phyloP scores from a whole-genome alignment of 2,329 filamentous ascomycete genomes.

The Botryotinia globosa region DNA sequence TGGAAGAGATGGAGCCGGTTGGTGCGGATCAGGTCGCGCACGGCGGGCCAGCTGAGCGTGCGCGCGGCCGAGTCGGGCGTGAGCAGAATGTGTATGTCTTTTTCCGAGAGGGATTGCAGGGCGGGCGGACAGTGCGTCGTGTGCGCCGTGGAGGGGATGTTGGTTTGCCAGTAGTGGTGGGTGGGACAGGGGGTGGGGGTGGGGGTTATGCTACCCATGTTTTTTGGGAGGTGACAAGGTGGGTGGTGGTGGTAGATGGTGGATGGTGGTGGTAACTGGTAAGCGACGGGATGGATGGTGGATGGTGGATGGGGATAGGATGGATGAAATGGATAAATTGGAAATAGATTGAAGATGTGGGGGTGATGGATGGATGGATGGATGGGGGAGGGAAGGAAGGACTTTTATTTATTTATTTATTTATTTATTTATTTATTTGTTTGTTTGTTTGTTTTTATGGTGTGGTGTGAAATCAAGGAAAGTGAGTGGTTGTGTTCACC shows the following conservation, averaged over 20 bases:
- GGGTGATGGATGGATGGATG: not conserved
- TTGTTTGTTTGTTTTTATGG: not conserved
- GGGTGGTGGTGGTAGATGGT: not conserved
- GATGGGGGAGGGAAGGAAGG: not conserved
- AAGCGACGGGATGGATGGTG: not conserved
- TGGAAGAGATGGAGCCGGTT: slow-evolving; percentile 77
- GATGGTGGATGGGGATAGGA: not conserved
- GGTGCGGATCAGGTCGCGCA: slow-evolving; percentile 47
- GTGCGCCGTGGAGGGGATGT: slow-evolving; percentile 62
- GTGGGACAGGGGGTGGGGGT: slow-evolving; percentile 21
- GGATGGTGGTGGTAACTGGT: too few species aligned
- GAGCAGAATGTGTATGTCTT: slow-evolving; percentile 67
- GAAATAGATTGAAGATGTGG: not conserved
- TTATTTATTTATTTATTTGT: not conserved
- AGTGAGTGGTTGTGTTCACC: not conserved
- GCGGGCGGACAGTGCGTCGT: slow-evolving; percentile 69
- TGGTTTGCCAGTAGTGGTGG: slow-evolving; percentile 77
- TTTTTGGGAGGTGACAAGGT: not conserved
- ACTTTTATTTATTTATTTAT: not conserved
- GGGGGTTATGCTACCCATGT: slow-evolving; percentile 30
- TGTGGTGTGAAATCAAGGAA: not conserved
- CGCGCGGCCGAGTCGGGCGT: slow-evolving; percentile 65
- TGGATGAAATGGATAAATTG: slow-evolving; percentile 7
- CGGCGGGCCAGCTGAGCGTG: not conserved
- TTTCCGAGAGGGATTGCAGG: slow-evolving; percentile 59